A percentile compares a stretch with the other conserved stretches of the same genome.
These are phyloP conservation scores for Leishmania braziliensis DNA, from an alignment of 208 protist genomes.

Conservation along the genomic window DNA sequence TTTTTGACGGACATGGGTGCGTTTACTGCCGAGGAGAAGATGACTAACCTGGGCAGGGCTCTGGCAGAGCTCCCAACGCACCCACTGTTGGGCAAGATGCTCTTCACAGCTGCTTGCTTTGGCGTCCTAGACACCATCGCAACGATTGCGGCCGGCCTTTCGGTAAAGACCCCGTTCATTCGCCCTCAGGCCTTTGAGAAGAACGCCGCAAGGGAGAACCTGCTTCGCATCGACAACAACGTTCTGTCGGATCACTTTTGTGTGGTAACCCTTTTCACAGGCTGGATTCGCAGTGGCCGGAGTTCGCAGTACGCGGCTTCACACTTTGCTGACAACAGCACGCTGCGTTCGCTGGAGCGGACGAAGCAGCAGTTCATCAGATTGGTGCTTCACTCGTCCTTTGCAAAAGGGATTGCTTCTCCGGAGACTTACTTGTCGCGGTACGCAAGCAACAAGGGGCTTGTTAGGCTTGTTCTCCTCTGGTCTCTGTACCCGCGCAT, in stretches of 20 bases:
- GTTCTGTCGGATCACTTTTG: slow-evolving; percentile 81
- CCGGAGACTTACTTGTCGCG: slow-evolving; percentile 53
- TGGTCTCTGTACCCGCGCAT: slow-evolving; percentile 84
- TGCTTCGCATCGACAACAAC: slow-evolving; percentile 59
- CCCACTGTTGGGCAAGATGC: slow-evolving; percentile 91
- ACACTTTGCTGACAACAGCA: slow-evolving; percentile 74
- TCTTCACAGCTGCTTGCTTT: slow-evolving; percentile 87
- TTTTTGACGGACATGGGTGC: slow-evolving; percentile 88
- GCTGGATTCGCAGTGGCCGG: slow-evolving; percentile 68
- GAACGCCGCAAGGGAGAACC: slow-evolving; percentile 33
- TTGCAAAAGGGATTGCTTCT: slow-evolving; percentile 53
- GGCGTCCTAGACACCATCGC: slow-evolving; percentile 86
- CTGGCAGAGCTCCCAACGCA: slow-evolving; percentile 87
- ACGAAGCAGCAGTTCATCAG: slow-evolving; percentile 81
- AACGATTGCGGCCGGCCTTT: slow-evolving; percentile 88
- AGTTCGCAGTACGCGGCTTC: slow-evolving; percentile 60
- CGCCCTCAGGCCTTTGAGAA: slow-evolving; percentile 67
- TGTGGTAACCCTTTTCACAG: slow-evolving; percentile 64
- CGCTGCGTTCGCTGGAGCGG: slow-evolving; percentile 78
- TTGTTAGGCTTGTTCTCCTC: slow-evolving; percentile 76
- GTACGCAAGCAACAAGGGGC: slow-evolving; percentile 66
- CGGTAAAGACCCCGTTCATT: slow-evolving; percentile 82
- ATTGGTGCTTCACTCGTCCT: slow-evolving; percentile 66
- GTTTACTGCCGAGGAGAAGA: slow-evolving; percentile 70
- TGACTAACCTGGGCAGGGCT: slow-evolving; percentile 81